A percentile compares a stretch with the other conserved stretches of the same genome.
Conservation (phyloP, 306 rosid genomes). For the Argentina anserina region DNA sequence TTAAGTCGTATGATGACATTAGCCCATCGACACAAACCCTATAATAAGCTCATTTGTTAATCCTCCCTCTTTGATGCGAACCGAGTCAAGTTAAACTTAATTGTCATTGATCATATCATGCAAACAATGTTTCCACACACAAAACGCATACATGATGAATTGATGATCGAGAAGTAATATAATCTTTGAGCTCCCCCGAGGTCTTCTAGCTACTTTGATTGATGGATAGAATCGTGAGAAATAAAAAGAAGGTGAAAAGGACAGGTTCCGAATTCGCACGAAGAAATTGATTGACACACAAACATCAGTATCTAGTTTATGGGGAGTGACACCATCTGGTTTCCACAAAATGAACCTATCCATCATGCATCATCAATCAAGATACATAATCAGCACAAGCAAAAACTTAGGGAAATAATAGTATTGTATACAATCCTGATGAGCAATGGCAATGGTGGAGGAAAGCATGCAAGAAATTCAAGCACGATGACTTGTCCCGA, state of each 20-base stretch:
- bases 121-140: not conserved
- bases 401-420: not conserved
- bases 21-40: not conserved
- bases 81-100: not conserved
- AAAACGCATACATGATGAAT: no score
- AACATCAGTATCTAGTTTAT: not conserved
- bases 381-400: no score
- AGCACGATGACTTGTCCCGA: constrained; percentile 9
- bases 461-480: not conserved
- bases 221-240: not conserved
- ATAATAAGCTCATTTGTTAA: not conserved
- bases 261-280: not conserved
- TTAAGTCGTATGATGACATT: not conserved
- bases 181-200: not conserved
- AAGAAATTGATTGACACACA: not conserved
- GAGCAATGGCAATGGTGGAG: not conserved
- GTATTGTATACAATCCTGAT: not conserved
- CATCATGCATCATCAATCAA: not conserved
- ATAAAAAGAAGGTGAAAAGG: not conserved
- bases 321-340: not conserved
- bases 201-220: not conserved
- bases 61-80: not conserved
- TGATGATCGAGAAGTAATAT: not conserved
- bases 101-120: not conserved
- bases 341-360: not conserved